These are phyloP conservation scores for Calamus simplicifolius DNA, from an alignment of 176 grass and related monocot genomes.

Conservation along the genomic window DNA sequence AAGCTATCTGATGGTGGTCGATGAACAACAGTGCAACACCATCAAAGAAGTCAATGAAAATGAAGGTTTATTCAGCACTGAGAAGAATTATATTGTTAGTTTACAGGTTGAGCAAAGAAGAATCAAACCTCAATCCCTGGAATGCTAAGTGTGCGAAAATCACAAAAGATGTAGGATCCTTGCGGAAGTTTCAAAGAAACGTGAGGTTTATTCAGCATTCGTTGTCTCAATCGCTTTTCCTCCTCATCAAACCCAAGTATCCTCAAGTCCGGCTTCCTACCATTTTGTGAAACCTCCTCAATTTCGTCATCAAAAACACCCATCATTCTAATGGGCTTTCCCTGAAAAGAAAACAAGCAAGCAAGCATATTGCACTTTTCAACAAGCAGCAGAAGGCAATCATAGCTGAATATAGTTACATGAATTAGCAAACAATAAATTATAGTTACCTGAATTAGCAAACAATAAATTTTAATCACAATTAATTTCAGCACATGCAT, in stretches of 20 bases:
- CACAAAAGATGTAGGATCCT: constrained; percentile 79
- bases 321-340: constrained; percentile 82
- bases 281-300: constrained; percentile 74
- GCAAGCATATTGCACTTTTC: background rate
- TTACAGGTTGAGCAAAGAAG: too few species aligned
- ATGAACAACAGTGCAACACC: too few species aligned
- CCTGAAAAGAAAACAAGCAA: constrained; percentile 28
- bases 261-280: constrained; percentile 41
- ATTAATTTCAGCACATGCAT: too few species aligned
- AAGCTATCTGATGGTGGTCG: too few species aligned
- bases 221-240: constrained; percentile 60
- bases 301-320: constrained; percentile 89
- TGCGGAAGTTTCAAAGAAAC: constrained; percentile 71
- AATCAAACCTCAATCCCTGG: constrained; percentile 69
- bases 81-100: too few species aligned
- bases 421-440: too few species aligned
- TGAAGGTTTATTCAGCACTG: too few species aligned
- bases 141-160: constrained; percentile 69
- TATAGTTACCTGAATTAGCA: too few species aligned
- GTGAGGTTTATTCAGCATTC: constrained; percentile 32
- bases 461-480: too few species aligned
- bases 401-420: too few species aligned
- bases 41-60: too few species aligned
- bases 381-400: too few species aligned
- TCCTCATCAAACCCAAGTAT: constrained; percentile 97